phyloP scores from a whole-genome alignment of 352 stramenopile genomes.

The Phytophthora sansomeana region DNA sequence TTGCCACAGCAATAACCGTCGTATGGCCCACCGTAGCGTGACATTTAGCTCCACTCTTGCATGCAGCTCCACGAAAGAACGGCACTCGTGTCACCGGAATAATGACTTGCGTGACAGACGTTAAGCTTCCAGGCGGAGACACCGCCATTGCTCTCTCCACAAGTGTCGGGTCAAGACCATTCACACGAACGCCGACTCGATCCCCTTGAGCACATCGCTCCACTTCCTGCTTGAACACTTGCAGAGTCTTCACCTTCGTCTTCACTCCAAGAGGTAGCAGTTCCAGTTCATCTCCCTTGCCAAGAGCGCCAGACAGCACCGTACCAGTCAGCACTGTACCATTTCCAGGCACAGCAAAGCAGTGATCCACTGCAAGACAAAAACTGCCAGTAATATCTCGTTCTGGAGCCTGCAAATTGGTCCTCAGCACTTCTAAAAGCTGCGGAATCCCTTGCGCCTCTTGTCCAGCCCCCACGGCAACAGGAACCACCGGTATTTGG shows the following conservation, averaged over 20 bases:
- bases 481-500: slow-evolving; percentile 79
- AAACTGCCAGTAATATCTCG: slow-evolving; percentile 74
- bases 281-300: slow-evolving; percentile 94
- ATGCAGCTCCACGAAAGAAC: slow-evolving; percentile 57
- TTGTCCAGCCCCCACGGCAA: slow-evolving; percentile 60
- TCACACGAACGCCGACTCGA: slow-evolving; percentile 96
- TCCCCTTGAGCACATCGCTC: slow-evolving; percentile 90
- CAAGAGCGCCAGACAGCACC: slow-evolving; percentile 87
- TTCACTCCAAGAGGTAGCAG: slow-evolving; percentile 85
- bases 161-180: slow-evolving; percentile 61
- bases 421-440: slow-evolving; percentile 58
- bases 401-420: slow-evolving; percentile 45
- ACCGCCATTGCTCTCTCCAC: slow-evolving; percentile 73
- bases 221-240: slow-evolving; percentile 97
- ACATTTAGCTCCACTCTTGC: slow-evolving; percentile 75
- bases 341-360: slow-evolving; percentile 97
- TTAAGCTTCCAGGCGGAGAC: slow-evolving; percentile 55
- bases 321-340: slow-evolving; percentile 98
- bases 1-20: slow-evolving; percentile 71
- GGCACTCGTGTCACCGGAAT: slow-evolving; percentile 62
- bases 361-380: slow-evolving; percentile 97
- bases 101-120: slow-evolving; percentile 60
- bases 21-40: slow-evolving; percentile 81
- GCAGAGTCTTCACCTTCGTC: slow-evolving; percentile 97
- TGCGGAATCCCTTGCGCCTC: slow-evolving; percentile 53